Percentiles rank a stretch among this genome's conserved stretches.
Evolutionary conservation across 176 grass and related monocot species (phyloP).

Genomic region (Zoysia japonica): DNA sequence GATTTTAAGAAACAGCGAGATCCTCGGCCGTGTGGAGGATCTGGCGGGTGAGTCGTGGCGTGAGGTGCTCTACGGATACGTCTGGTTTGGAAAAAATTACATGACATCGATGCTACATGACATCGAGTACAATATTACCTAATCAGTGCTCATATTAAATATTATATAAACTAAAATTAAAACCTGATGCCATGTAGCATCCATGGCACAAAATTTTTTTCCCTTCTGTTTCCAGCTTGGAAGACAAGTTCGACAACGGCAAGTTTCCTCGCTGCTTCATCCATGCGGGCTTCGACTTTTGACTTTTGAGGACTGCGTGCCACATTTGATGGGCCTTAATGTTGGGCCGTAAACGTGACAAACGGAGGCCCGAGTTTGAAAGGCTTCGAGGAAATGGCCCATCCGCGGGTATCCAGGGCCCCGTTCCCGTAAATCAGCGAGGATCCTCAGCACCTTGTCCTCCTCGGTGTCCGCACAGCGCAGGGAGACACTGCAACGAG

Average conservation of each 20-base stretch:
- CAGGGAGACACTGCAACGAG: background rate
- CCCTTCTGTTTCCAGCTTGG: constrained; percentile 8
- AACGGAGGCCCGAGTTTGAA: background rate
- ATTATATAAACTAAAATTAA: too few species aligned
- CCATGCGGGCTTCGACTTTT: background rate
- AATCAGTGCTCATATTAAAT: too few species aligned
- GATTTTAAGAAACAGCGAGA: constrained; percentile 38
- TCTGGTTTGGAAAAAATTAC: background rate
- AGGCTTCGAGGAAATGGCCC: background rate
- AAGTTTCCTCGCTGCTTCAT: background rate
- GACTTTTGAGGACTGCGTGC: too few species aligned
- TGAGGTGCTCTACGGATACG: constrained; percentile 54
- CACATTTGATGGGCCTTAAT: background rate
- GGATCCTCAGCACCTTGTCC: background rate
- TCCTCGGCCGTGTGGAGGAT: constrained; percentile 49
- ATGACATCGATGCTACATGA: too few species aligned
- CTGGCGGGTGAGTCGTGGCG: constrained; percentile 32
- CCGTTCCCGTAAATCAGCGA: background rate
- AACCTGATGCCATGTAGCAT: too few species aligned
- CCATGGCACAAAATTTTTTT: too few species aligned
- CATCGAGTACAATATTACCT: too few species aligned
- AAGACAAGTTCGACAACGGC: constrained; percentile 10
- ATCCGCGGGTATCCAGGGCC: background rate
- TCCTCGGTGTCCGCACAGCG: background rate
- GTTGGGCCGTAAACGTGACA: background rate